phyloP scores from a whole-genome alignment of 495 filamentous ascomycete genomes.

The Aspergillus funiculosus region DNA sequence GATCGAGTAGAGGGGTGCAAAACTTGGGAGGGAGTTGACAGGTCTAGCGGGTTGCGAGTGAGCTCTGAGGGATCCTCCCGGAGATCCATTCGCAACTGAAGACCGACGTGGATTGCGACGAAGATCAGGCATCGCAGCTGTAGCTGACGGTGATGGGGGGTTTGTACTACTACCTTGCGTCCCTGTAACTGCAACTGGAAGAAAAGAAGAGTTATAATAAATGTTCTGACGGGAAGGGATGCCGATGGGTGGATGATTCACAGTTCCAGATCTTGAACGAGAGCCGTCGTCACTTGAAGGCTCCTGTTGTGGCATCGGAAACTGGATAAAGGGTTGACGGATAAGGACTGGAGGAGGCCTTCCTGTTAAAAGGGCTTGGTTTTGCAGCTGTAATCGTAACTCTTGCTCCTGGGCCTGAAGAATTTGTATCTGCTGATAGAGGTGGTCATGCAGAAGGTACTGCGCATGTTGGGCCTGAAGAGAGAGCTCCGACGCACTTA shows the following conservation, averaged over 20 bases:
- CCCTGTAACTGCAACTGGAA: conserved; percentile 36
- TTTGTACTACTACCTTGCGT: conserved; percentile 52
- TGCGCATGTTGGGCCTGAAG: conserved; percentile 48
- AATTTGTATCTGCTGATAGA: conserved; percentile 58
- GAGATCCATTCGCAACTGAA: conserved; percentile 48
- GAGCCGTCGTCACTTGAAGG: conserved; percentile 36
- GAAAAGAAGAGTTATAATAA: conserved; percentile 47
- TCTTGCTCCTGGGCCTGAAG: conserved; percentile 62
- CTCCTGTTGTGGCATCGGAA: conserved; percentile 40
- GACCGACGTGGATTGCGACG: conserved; percentile 53
- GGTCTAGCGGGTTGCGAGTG: conserved; percentile 62
- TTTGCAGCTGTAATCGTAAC: conserved; percentile 55
- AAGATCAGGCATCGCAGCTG: conserved; percentile 48
- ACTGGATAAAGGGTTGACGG: conserved; percentile 42
- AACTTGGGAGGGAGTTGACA: conserved; percentile 39
- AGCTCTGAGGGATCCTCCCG: conserved; percentile 50
- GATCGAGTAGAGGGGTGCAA: conserved; percentile 36
- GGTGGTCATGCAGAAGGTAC: conserved; percentile 51
- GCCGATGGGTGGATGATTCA: conserved; percentile 46
- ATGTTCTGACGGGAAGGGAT: conserved; percentile 40
- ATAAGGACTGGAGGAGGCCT: conserved; percentile 45
- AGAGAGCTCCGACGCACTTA: conserved; percentile 36
- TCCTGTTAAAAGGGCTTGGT: conserved; percentile 49
- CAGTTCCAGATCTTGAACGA: conserved; percentile 37
- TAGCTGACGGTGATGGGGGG: conserved; percentile 58